phyloP scores from a whole-genome alignment of 257 asterid genomes.

The Nicotiana noctiflora region DNA sequence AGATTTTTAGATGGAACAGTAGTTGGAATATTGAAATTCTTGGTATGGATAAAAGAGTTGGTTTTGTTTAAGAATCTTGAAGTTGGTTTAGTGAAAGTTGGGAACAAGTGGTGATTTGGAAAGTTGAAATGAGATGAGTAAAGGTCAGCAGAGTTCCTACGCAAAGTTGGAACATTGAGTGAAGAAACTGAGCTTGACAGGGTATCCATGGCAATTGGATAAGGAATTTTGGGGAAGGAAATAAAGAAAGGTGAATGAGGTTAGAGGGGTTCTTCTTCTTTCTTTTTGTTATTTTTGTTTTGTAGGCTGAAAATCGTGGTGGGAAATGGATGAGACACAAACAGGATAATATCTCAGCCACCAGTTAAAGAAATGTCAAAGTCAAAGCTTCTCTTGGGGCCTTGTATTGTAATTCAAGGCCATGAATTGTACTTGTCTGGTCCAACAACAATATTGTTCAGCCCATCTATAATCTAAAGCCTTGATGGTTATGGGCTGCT shows the following conservation, averaged over 20 bases:
- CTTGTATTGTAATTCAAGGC: not conserved
- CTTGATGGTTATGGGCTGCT: not conserved
- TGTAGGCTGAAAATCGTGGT: not conserved
- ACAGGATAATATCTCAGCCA: not conserved
- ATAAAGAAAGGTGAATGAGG: not conserved
- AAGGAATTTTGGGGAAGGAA: not conserved
- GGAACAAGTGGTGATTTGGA: not conserved
- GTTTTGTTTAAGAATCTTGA: conserved; percentile 10
- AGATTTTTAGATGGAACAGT: not conserved
- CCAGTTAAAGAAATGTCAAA: not conserved
- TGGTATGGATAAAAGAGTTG: conserved; percentile 6
- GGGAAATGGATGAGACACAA: not conserved
- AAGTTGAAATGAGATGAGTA: conserved; percentile 3
- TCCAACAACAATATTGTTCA: not conserved
- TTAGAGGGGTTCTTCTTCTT: not conserved
- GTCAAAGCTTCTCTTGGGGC: not conserved
- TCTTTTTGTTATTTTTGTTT: no score
- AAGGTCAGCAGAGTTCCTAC: conserved; percentile 19
- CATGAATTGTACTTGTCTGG: not conserved
- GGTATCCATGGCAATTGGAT: conserved; percentile 31
- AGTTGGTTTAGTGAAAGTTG: not conserved
- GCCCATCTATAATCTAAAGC: not conserved
- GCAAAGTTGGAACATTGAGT: conserved; percentile 24
- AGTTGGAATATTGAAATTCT: not conserved
- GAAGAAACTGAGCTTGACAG: conserved; percentile 31